Percentiles rank a stretch among this genome's conserved stretches.
Evolutionary conservation across 106 monocot species (phyloP).

Genomic region (Vanilla planifolia): DNA sequence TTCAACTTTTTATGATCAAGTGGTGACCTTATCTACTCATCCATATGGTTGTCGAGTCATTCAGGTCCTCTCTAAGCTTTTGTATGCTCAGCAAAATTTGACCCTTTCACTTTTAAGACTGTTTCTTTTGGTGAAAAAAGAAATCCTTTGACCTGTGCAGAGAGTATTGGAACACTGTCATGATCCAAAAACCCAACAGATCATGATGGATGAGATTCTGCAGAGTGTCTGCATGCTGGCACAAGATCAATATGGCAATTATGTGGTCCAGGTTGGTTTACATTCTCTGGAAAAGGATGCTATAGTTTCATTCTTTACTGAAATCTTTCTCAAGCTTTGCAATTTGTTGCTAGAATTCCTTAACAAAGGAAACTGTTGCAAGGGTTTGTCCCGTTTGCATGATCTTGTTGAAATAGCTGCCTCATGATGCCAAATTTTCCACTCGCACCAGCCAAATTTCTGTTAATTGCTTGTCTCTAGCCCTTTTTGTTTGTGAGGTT

Average conservation of each 20-base stretch:
- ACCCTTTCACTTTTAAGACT: background rate
- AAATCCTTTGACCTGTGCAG: slow-evolving; percentile 20
- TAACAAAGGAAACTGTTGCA: too few relatives aligned
- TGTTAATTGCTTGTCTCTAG: too few relatives aligned
- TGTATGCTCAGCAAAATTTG: background rate
- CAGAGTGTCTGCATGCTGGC: slow-evolving; percentile 38
- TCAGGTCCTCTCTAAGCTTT: slow-evolving; percentile 26
- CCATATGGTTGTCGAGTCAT: slow-evolving; percentile 61
- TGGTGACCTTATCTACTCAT: slow-evolving; percentile 45
- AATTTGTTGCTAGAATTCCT: too few relatives aligned
- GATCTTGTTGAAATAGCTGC: too few relatives aligned
- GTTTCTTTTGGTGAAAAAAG: background rate
- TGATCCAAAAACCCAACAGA: slow-evolving; percentile 47
- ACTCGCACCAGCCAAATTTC: too few relatives aligned
- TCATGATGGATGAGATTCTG: slow-evolving; percentile 58
- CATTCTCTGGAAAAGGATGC: background rate
- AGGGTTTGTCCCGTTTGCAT: too few relatives aligned
- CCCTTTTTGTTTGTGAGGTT: too few relatives aligned
- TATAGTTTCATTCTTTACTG: background rate
- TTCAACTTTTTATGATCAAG: slow-evolving; percentile 43
- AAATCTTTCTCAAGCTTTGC: background rate
- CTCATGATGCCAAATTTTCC: too few relatives aligned
- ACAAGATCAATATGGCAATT: slow-evolving; percentile 76
- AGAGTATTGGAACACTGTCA: slow-evolving; percentile 71
- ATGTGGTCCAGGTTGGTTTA: slow-evolving; percentile 63